A percentile compares a stretch with the other conserved stretches of the same genome.
Conservation (phyloP, 805 yeast genomes). For the Saccharomycopsis olivae region DNA sequence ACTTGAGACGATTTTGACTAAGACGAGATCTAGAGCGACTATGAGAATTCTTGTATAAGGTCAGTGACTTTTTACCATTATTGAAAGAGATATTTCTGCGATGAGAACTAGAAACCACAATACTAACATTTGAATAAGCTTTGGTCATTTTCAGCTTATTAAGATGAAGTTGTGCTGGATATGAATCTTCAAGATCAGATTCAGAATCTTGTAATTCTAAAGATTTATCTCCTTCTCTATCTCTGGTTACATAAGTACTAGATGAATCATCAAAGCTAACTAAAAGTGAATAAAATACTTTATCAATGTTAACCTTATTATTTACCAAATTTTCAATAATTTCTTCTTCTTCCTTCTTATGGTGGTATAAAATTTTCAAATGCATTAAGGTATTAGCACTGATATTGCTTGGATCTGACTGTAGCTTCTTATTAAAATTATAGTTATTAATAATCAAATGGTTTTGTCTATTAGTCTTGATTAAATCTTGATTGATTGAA, state of each 20-base stretch:
- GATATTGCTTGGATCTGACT: conserved; percentile 5
- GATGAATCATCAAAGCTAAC: conserved; percentile 12
- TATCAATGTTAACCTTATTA: conserved; percentile 17
- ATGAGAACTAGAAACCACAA: conserved; percentile 11
- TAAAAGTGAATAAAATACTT: conserved; percentile 17
- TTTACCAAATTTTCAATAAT: conserved; percentile 14
- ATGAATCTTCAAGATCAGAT: conserved; percentile 14
- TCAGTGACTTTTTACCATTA: conserved; percentile 6
- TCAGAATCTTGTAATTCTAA: not conserved
- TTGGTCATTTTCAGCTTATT: conserved; percentile 13
- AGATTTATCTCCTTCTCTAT: not conserved
- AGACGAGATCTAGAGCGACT: no score
- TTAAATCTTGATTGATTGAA: conserved; percentile 16
- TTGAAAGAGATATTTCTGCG: conserved; percentile 15
- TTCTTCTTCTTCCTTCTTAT: conserved; percentile 12
- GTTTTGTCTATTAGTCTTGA: conserved; percentile 11
- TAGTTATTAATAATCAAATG: conserved; percentile 16
- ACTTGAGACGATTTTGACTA: not conserved
- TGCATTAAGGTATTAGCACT: conserved; percentile 8
- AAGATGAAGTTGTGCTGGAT: conserved; percentile 13
- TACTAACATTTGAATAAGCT: conserved; percentile 17
- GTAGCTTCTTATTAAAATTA: conserved; percentile 13
- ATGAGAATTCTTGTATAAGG: not conserved
- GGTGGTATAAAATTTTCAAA: conserved; percentile 15
- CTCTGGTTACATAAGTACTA: conserved; percentile 1